These are phyloP conservation scores for Arachnomyces sp. DNA, from an alignment of 2,329 filamentous ascomycete genomes.

Conservation along the genomic window DNA sequence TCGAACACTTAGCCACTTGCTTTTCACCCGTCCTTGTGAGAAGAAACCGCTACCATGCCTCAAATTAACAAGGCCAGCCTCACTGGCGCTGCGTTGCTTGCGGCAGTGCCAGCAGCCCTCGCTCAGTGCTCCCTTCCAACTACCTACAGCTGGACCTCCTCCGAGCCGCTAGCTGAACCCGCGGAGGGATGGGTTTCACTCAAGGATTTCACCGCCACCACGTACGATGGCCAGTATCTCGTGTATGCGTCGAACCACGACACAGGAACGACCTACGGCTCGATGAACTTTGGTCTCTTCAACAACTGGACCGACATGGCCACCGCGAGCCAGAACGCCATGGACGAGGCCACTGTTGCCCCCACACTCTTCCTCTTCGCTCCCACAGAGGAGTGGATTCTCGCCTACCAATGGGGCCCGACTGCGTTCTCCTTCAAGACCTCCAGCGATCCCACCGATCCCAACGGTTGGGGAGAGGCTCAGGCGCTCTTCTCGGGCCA, in stretches of 20 bases:
- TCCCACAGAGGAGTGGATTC: slow-evolving; percentile 54
- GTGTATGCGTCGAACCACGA: slow-evolving; percentile 51
- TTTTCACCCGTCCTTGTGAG: no score
- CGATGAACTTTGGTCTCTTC: slow-evolving; percentile 51
- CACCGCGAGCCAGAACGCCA: slow-evolving; percentile 45
- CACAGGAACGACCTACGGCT: slow-evolving; percentile 42
- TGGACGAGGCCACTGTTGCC: slow-evolving; percentile 43
- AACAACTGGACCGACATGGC: slow-evolving; percentile 46
- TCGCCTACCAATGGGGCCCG: slow-evolving; percentile 57
- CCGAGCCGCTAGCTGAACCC: slow-evolving; percentile 43
- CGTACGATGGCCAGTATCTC: slow-evolving; percentile 51
- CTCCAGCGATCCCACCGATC: slow-evolving; percentile 48
- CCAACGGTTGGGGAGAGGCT: slow-evolving; percentile 48
- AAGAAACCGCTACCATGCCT: no score
- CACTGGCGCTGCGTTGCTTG: slow-evolving; percentile 2
- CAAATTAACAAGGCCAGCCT: neutral
- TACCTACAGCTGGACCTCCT: slow-evolving; percentile 49
- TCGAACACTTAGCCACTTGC: no score
- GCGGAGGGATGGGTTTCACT: slow-evolving; percentile 48
- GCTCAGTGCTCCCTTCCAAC: slow-evolving; percentile 44
- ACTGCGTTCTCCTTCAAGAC: slow-evolving; percentile 54
- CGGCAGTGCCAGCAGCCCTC: no score
- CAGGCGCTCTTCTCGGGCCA: slow-evolving; percentile 50
- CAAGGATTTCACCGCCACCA: slow-evolving; percentile 54
- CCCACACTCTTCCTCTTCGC: slow-evolving; percentile 56